These are phyloP conservation scores for Bipolaris cookei DNA, from an alignment of 2,329 filamentous ascomycete genomes.

Conservation along the genomic window DNA sequence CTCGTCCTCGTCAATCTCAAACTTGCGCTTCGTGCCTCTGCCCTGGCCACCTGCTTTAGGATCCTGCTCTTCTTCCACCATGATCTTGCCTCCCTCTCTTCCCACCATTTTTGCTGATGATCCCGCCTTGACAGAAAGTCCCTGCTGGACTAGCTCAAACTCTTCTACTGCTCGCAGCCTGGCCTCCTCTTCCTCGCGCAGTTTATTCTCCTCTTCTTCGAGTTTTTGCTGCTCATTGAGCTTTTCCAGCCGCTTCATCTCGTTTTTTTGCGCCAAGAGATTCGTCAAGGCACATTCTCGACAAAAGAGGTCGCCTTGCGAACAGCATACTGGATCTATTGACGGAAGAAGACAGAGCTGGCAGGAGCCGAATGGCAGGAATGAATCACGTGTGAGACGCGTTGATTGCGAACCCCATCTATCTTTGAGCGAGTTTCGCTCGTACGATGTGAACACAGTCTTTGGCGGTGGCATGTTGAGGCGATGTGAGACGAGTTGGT, in stretches of 20 bases:
- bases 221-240: slow-evolving; percentile 66
- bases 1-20: slow-evolving; percentile 79
- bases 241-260: slow-evolving; percentile 81
- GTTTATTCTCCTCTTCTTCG: slow-evolving; percentile 67
- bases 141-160: slow-evolving; percentile 86
- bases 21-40: slow-evolving; percentile 72
- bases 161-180: slow-evolving; percentile 73
- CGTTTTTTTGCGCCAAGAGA: slow-evolving; percentile 87
- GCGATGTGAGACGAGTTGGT: neutral
- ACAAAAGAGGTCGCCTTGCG: slow-evolving; percentile 84
- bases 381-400: slow-evolving; percentile 87
- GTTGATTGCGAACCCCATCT: slow-evolving; percentile 83
- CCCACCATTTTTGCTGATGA: slow-evolving; percentile 49
- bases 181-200: slow-evolving; percentile 71
- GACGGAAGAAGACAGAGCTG: slow-evolving; percentile 83
- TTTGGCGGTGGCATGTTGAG: slow-evolving; percentile 38
- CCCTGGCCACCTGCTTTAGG: slow-evolving; percentile 29
- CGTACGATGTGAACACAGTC: slow-evolving; percentile 86
- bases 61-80: slow-evolving; percentile 50
- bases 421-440: slow-evolving; percentile 79
- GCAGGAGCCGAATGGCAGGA: slow-evolving; percentile 89
- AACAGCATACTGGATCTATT: slow-evolving; percentile 81
- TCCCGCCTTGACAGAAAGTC: slow-evolving; percentile 50
- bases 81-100: slow-evolving; percentile 53
- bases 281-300: slow-evolving; percentile 91